A percentile compares a stretch with the other conserved stretches of the same genome.
phyloP scores from a whole-genome alignment of 306 rosid genomes.

The Quercus alba region DNA sequence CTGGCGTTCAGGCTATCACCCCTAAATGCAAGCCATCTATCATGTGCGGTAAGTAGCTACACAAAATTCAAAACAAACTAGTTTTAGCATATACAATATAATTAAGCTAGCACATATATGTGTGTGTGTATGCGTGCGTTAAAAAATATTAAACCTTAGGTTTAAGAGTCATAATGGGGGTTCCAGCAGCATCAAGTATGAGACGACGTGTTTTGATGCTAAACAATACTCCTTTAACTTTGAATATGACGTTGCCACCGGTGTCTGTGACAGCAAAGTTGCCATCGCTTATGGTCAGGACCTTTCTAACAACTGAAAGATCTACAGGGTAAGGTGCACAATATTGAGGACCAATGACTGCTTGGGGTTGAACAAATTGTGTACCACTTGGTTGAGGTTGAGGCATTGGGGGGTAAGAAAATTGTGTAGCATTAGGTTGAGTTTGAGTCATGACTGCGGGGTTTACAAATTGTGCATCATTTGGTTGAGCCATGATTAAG shows the following conservation, averaged over 20 bases:
- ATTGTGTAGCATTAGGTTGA: too few relatives aligned
- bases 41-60: slow-evolving; percentile 28
- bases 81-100: too few relatives aligned
- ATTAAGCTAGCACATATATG: too few relatives aligned
- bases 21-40: slow-evolving; percentile 36
- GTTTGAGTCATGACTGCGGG: slow-evolving; percentile 7
- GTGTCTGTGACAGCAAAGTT: slow-evolving; percentile 42
- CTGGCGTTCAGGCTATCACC: slow-evolving; percentile 23
- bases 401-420: neutral
- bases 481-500: too few relatives aligned
- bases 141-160: slow-evolving; percentile 27
- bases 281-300: slow-evolving; percentile 21
- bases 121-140: too few relatives aligned
- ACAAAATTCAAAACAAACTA: neutral
- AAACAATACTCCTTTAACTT: slow-evolving; percentile 25
- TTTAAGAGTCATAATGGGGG: slow-evolving; percentile 34
- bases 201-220: slow-evolving; percentile 29
- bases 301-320: slow-evolving; percentile 39
- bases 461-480: neutral
- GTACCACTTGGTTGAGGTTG: too few relatives aligned
- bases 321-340: slow-evolving; percentile 37
- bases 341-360: slow-evolving; percentile 36
- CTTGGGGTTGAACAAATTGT: neutral
- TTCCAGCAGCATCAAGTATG: slow-evolving; percentile 40
- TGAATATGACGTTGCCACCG: slow-evolving; percentile 38